phyloP scores from a whole-genome alignment of 1,139 yeast species.

The Protomyces pachydermus region DNA sequence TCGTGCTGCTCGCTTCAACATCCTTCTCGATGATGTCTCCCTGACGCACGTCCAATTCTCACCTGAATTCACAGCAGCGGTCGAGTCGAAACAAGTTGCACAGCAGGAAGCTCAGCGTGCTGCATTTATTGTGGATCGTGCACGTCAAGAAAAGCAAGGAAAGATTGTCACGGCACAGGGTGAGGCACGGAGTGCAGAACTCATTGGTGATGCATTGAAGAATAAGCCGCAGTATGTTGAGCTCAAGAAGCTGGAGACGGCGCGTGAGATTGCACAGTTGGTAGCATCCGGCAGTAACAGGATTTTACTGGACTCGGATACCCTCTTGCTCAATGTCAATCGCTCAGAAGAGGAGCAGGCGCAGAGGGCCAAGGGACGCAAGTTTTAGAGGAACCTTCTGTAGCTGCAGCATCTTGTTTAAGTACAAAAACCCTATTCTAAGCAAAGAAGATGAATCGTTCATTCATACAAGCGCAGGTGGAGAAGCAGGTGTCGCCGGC shows the following conservation, averaged over 20 bases:
- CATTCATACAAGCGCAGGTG: too few relatives aligned
- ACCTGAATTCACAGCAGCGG: constrained; percentile 96
- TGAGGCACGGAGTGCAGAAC: constrained; percentile 96
- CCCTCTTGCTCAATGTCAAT: constrained; percentile 75
- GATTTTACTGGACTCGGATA: constrained; percentile 85
- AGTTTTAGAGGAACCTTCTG: background rate
- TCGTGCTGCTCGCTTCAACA: constrained; percentile 86
- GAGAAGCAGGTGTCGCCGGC: too few relatives aligned
- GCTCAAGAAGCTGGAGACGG: constrained; percentile 93
- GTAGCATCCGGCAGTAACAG: constrained; percentile 84
- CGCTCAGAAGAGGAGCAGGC: constrained; percentile 2
- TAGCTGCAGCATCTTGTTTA: too few relatives aligned
- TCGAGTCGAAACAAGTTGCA: constrained; percentile 97
- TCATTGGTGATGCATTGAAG: constrained; percentile 98
- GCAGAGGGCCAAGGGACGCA: background rate
- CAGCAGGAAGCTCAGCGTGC: constrained; percentile 99
- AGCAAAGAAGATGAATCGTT: too few relatives aligned
- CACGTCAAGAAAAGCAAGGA: constrained; percentile 95
- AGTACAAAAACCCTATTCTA: too few relatives aligned
- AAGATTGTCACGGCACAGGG: constrained; percentile 95
- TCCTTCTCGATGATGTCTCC: constrained; percentile 88
- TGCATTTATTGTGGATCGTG: constrained; percentile 92
- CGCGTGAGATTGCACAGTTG: constrained; percentile 87
- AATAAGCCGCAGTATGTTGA: constrained; percentile 67
- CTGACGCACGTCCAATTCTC: constrained; percentile 71